Percentiles rank a stretch among this genome's conserved stretches.
phyloP scores from a whole-genome alignment of 768 basidiomycete species.

The Antrodiella citrinella region DNA sequence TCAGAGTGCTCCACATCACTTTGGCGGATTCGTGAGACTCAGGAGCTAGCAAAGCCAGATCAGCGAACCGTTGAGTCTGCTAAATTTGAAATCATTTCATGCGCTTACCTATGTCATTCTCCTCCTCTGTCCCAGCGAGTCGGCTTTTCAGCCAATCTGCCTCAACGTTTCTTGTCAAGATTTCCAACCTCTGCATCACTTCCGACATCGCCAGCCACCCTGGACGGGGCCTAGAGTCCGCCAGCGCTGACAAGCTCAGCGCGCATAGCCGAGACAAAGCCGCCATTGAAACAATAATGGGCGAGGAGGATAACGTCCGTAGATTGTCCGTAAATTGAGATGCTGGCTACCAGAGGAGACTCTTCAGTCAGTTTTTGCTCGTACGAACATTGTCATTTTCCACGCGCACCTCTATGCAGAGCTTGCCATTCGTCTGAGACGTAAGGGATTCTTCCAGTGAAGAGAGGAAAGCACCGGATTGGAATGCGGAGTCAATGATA shows the following conservation, averaged over 20 bases:
- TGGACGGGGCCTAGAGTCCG: constrained; percentile 15
- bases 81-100: too few species aligned
- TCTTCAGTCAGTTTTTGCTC: too few species aligned
- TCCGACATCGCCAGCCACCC: constrained; percentile 21
- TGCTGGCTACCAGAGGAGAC: constrained; percentile 6
- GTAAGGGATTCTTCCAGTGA: constrained; percentile 11
- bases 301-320: constrained; percentile 12
- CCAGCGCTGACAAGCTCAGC: constrained; percentile 16
- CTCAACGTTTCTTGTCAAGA: constrained; percentile 16
- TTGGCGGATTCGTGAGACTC: constrained; percentile 37
- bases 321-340: constrained; percentile 12
- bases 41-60: too few species aligned
- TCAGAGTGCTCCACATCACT: constrained; percentile 61
- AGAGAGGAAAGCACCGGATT: constrained; percentile 46
- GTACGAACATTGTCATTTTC: too few species aligned
- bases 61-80: neutral
- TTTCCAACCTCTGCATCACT: constrained; percentile 12
- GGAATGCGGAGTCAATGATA: constrained; percentile 48
- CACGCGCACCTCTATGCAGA: constrained; percentile 13
- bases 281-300: constrained; percentile 18
- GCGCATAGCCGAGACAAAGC: constrained; percentile 17
- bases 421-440: constrained; percentile 13
- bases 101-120: constrained; percentile 23
- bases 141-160: constrained; percentile 22
- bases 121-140: constrained; percentile 18